Evolutionary conservation across 495 filamentous ascomycete genomes (phyloP).

Genomic region (Hypoxylon trugodes): DNA sequence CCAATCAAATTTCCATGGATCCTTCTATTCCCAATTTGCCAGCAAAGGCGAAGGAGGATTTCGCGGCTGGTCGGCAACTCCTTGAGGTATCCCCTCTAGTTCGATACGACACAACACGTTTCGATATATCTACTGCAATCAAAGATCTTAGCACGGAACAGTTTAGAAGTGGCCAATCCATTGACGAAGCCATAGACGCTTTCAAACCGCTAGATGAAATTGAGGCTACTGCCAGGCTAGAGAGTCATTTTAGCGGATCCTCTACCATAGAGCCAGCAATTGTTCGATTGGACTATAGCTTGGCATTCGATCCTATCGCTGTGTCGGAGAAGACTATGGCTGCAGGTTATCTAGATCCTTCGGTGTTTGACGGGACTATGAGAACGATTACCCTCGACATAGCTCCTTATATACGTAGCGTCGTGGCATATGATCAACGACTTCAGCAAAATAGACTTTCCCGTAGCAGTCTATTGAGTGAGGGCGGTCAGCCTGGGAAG

Average conservation of each 20-base stretch:
- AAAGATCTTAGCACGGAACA: slow-evolving; percentile 48
- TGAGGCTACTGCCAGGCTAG: slow-evolving; percentile 40
- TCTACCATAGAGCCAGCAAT: slow-evolving; percentile 35
- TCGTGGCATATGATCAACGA: slow-evolving; percentile 76
- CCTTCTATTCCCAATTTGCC: slow-evolving; percentile 65
- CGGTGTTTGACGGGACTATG: slow-evolving; percentile 75
- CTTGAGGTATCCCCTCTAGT: slow-evolving; percentile 58
- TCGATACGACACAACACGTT: slow-evolving; percentile 36
- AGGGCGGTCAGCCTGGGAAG: slow-evolving; percentile 57
- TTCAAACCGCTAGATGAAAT: slow-evolving; percentile 42
- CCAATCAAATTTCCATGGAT: slow-evolving; percentile 62
- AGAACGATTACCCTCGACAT: slow-evolving; percentile 74
- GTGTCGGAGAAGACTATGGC: slow-evolving; percentile 51
- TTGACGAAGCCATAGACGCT: neutral
- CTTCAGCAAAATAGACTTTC: slow-evolving; percentile 72
- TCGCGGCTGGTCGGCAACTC: slow-evolving; percentile 66
- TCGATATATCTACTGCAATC: slow-evolving; percentile 44
- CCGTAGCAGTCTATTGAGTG: slow-evolving; percentile 68
- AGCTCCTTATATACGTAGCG: slow-evolving; percentile 83
- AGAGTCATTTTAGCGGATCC: slow-evolving; percentile 35
- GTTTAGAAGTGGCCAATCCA: slow-evolving; percentile 21
- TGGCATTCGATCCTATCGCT: slow-evolving; percentile 66
- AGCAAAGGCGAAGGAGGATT: slow-evolving; percentile 69
- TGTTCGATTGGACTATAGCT: slow-evolving; percentile 54
- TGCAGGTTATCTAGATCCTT: slow-evolving; percentile 58